These are phyloP conservation scores for Neofusicoccum ribis DNA, from an alignment of 2,329 filamentous ascomycete genomes.

Conservation along the genomic window DNA sequence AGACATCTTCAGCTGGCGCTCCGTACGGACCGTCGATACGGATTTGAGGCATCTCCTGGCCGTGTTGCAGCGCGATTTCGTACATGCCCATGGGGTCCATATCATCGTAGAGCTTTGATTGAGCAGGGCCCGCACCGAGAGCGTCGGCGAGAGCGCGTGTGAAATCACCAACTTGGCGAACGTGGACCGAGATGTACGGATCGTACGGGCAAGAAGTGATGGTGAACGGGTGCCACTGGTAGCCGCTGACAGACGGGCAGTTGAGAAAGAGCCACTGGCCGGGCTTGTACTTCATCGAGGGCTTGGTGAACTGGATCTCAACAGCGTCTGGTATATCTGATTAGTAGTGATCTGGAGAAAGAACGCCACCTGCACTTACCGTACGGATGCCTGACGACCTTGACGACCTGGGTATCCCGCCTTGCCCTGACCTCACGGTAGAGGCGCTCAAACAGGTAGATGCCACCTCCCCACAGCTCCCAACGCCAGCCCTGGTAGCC, in stretches of 20 bases:
- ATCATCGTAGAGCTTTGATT: conserved; percentile 85
- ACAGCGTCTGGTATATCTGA: conserved; percentile 67
- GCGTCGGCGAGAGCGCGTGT: conserved; percentile 92
- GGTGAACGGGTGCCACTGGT: conserved; percentile 97
- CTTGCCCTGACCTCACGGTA: conserved; percentile 87
- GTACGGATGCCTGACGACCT: conserved; percentile 93
- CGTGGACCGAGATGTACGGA: conserved; percentile 89
- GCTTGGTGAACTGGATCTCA: conserved; percentile 95
- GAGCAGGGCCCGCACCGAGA: conserved; percentile 84
- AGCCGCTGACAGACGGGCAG: conserved; percentile 80
- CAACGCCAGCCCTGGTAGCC: conserved; percentile 97
- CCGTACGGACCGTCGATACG: conserved; percentile 95
- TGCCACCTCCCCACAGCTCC: conserved; percentile 81
- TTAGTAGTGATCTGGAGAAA: conserved; percentile 3
- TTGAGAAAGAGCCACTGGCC: conserved; percentile 98
- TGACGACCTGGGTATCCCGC: conserved; percentile 83
- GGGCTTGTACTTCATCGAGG: conserved; percentile 96
- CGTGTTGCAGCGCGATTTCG: conserved; percentile 91
- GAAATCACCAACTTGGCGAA: conserved; percentile 96
- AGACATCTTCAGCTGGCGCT: conserved; percentile 95
- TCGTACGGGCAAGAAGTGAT: conserved; percentile 98
- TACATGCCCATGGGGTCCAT: conserved; percentile 96
- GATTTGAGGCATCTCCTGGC: conserved; percentile 85
- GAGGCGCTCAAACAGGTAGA: conserved; percentile 85
- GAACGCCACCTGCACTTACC: conserved; percentile 54